Evolutionary conservation across 345 rosid genomes (phyloP), one percentile per base, ranked within the genome.

Genomic region (Jatropha curcas): DNA sequence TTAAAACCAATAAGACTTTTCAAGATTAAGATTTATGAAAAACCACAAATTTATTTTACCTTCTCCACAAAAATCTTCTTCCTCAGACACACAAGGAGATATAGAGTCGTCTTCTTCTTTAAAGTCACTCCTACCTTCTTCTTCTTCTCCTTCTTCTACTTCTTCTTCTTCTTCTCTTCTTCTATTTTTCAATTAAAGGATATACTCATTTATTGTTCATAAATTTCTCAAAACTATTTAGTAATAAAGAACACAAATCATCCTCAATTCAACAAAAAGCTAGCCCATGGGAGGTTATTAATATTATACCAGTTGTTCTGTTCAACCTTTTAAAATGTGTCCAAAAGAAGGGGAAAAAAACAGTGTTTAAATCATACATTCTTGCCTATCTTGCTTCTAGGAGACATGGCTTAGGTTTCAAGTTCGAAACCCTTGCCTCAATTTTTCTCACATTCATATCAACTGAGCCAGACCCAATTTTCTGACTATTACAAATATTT

Each of bases 111-210:
- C 87, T 20, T 78, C 87, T 27, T 86, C 90, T 71, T 80, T 88
- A 16, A 86, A 60, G 73, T 82, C 88, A 70, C 87, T 88, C 74
- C 60, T 82, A 70, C 87, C 88, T n/a, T n/a, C n/a, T n/a, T n/a
- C n/a, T n/a, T n/a, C n/a, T n/a, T n/a, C n/a, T n/a, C n/a, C n/a
- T n/a, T n/a, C n/a, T n/a, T n/a, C n/a, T n/a, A n/a, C n/a, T n/a
- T n/a, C n/a, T n/a, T n/a, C n/a, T 75, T 78, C 86, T 82, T 83
- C 89, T 67, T 80, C 83, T 79, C 92, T 85, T 78, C 74, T 77
- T 76, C 92, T 87, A 74, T 65, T 65, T 13, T 60, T 67, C 37
- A 77, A 27, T 20, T 62, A 62, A 41, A 28, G 30, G 17, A 30
- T 14, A 48, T 7, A 17, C 30, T 4, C 58, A 61, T 64, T 17